Conservation (phyloP, 306 rosid genomes). For the Senna tora region DNA sequence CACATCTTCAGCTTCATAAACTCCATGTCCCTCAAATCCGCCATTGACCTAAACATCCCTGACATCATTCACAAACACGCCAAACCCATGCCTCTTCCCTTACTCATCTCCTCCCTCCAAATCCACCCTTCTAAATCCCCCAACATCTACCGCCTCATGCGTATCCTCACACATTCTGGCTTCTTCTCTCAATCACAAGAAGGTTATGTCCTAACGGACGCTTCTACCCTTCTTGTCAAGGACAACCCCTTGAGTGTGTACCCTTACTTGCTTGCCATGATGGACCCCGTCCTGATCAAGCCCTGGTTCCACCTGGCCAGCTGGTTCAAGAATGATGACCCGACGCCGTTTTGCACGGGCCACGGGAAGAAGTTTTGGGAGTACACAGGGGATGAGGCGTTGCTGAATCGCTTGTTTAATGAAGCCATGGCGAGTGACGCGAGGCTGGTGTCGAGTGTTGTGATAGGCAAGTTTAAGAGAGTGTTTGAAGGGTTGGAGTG, state of each 20-base stretch:
- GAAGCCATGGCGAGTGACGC: constrained; percentile 46
- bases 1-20: constrained; percentile 31
- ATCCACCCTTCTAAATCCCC: constrained; percentile 40
- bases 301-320: not conserved
- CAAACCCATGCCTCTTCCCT: constrained; percentile 51
- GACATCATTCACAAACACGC: constrained; percentile 46
- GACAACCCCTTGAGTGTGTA: not conserved
- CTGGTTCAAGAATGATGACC: constrained; percentile 37
- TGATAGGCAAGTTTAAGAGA: constrained; percentile 25
- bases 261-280: not conserved
- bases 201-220: not conserved
- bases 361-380: constrained; percentile 42
- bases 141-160: constrained; percentile 45
- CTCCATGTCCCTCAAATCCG: constrained; percentile 31
- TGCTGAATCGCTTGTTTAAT: constrained; percentile 13
- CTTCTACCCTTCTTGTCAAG: not conserved
- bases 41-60: constrained; percentile 22
- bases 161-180: constrained; percentile 40
- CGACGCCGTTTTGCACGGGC: constrained; percentile 23
- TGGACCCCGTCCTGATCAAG: not conserved
- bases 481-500: constrained; percentile 48
- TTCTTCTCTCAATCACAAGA: constrained; percentile 28
- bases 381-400: not conserved
- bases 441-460: not conserved
- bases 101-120: constrained; percentile 37